Evolutionary conservation across 495 filamentous ascomycete genomes (phyloP).

Genomic region (Neurospora sp.): DNA sequence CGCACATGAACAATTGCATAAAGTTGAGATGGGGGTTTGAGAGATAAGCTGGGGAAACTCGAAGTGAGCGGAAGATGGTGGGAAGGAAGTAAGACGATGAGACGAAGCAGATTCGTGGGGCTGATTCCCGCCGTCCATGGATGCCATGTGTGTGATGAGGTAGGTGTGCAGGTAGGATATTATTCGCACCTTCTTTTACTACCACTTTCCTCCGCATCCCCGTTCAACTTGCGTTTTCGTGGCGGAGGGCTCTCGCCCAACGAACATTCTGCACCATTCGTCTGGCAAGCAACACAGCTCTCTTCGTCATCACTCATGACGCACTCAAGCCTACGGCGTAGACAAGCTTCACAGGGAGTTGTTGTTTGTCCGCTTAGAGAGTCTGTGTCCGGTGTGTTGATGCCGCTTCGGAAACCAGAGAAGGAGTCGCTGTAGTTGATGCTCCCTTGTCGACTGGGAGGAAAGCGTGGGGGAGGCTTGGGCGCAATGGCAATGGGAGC

Average conservation of each 20-base stretch:
- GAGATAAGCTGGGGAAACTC: neutral
- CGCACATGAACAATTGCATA: constrained; percentile 1
- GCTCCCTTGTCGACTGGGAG: constrained; percentile 34
- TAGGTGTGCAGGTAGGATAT: neutral
- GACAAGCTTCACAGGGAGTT: constrained; percentile 52
- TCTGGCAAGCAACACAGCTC: constrained; percentile 52
- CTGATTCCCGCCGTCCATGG: neutral
- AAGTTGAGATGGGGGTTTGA: constrained; percentile 3
- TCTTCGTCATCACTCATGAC: constrained; percentile 68
- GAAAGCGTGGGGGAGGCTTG: constrained; percentile 33
- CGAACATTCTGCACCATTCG: constrained; percentile 52
- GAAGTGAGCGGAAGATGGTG: neutral
- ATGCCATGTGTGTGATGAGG: constrained; percentile 14
- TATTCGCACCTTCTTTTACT: constrained; percentile 46
- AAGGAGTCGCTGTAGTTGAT: constrained; percentile 26
- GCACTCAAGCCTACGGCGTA: constrained; percentile 77
- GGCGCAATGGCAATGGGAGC: constrained; percentile 49
- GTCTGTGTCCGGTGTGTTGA: constrained; percentile 40
- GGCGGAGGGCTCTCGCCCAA: constrained; percentile 55
- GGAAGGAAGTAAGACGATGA: neutral
- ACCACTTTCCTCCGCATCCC: constrained; percentile 46
- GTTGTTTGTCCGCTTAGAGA: constrained; percentile 33
- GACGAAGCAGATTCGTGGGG: constrained; percentile 11
- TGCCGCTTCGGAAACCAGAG: constrained; percentile 33
- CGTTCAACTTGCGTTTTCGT: constrained; percentile 64